These are phyloP conservation scores for Lavandula angustifolia DNA, from an alignment of 257 asterid species.

Conservation along the genomic window DNA sequence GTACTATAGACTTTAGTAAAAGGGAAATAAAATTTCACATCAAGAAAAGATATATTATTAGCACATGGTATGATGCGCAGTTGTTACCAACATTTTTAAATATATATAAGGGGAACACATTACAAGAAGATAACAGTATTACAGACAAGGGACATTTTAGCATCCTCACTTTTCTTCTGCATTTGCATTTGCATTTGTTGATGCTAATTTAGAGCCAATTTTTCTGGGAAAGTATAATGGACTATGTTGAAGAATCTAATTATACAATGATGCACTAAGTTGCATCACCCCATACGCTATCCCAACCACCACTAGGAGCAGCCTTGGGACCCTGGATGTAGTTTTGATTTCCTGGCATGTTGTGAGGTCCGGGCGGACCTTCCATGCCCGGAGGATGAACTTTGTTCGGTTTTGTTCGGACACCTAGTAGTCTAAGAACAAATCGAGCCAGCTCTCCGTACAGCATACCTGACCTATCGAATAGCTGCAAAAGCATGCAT, in stretches of 20 bases:
- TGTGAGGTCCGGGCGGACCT: conserved; percentile 65
- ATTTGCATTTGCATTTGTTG: conserved; percentile 21
- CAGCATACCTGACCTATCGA: conserved; percentile 87
- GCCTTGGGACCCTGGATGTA: conserved; percentile 71
- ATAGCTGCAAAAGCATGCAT: conserved; percentile 53
- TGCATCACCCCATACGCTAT: conserved; percentile 68
- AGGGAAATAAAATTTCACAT: no score
- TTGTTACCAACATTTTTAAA: no score
- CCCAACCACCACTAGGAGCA: conserved; percentile 76
- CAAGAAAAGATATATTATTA: no score
- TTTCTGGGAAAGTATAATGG: conserved; percentile 18
- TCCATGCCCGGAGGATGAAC: conserved; percentile 57
- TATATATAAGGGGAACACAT: conserved; percentile 3
- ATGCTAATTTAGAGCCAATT: conserved; percentile 4
- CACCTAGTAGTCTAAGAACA: conserved; percentile 82
- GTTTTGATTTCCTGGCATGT: conserved; percentile 54
- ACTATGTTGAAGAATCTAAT: conserved; percentile 12
- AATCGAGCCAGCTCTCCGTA: conserved; percentile 96
- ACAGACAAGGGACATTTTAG: not conserved
- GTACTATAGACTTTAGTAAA: no score
- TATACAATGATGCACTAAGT: conserved; percentile 26
- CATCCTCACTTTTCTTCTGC: conserved; percentile 21
- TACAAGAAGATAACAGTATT: not conserved
- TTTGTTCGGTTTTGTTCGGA: conserved; percentile 63
- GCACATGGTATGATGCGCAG: no score